Conservation (phyloP, 768 basidiomycete species). For the Cystofilobasidium ferigula region DNA sequence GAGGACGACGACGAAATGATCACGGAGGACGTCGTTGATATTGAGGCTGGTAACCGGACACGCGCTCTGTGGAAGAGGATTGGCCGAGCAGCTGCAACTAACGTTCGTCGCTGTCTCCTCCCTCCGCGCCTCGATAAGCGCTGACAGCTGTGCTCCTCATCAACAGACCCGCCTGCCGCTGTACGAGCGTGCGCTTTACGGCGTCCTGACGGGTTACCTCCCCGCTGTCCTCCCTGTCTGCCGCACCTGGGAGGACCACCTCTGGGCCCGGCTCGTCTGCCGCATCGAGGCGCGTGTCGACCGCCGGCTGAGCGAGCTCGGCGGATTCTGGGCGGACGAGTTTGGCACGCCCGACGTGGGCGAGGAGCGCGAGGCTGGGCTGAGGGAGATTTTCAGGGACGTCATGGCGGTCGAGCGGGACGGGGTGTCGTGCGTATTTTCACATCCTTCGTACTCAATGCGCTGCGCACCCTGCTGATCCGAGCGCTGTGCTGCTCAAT, state of each 20-base stretch:
- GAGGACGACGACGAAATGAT: slow-evolving; percentile 27
- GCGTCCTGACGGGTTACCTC: slow-evolving; percentile 63
- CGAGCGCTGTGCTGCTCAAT: background rate
- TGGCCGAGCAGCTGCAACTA: slow-evolving; percentile 66
- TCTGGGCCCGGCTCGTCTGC: slow-evolving; percentile 80
- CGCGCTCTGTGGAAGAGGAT: slow-evolving; percentile 77
- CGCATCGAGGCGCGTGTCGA: slow-evolving; percentile 61
- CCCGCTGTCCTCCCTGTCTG: slow-evolving; percentile 59
- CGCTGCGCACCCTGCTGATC: background rate
- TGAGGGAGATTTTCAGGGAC: slow-evolving; percentile 37
- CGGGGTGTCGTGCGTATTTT: slow-evolving; percentile 33
- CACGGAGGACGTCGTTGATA: slow-evolving; percentile 40
- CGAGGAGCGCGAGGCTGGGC: slow-evolving; percentile 45
- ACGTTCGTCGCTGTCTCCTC: slow-evolving; percentile 45
- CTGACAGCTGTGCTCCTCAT: background rate
- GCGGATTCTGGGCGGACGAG: slow-evolving; percentile 71
- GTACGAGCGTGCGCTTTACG: slow-evolving; percentile 75
- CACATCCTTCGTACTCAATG: background rate
- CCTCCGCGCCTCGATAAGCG: background rate
- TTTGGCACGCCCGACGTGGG: slow-evolving; percentile 54
- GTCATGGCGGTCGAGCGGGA: slow-evolving; percentile 34
- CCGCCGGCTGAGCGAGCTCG: slow-evolving; percentile 52
- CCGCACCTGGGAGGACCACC: slow-evolving; percentile 84
- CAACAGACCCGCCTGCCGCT: slow-evolving; percentile 50
- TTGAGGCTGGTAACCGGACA: slow-evolving; percentile 63